phyloP scores from a whole-genome alignment of 1,284 basidiomycete genomes.

The Microbotryum saponariae region DNA sequence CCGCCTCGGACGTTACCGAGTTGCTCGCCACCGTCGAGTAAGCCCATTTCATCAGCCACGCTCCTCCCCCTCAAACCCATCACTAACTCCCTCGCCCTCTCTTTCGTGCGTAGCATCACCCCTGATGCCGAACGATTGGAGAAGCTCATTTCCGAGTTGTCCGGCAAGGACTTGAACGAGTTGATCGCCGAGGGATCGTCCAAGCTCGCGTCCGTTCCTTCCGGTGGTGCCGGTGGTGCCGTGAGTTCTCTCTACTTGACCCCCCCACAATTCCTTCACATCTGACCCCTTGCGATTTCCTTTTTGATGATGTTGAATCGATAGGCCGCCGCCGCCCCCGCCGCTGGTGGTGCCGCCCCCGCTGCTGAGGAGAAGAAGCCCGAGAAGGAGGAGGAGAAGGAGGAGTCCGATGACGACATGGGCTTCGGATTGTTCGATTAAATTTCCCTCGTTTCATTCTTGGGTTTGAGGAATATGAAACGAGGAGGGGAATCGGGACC shows the following conservation, averaged over 20 bases:
- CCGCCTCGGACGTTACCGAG: constrained; percentile 80
- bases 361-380: constrained; percentile 63
- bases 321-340: constrained; percentile 51
- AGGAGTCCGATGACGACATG: constrained; percentile 50
- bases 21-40: constrained; percentile 70
- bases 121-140: constrained; percentile 74
- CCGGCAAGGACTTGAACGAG: constrained; percentile 83
- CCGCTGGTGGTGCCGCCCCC: constrained; percentile 57
- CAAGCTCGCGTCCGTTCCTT: constrained; percentile 84
- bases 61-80: background rate
- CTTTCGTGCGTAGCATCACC: constrained; percentile 57
- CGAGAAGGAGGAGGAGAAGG: constrained; percentile 68
- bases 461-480: no score
- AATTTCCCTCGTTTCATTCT: no score
- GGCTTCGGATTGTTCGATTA: constrained; percentile 92
- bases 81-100: background rate
- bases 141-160: constrained; percentile 83
- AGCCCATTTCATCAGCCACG: constrained; percentile 6
- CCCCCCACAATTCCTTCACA: no score
- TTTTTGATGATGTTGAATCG: no score
- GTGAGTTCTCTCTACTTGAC: no score
- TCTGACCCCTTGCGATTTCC: no score
- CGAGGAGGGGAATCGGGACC: no score
- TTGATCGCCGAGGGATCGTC: constrained; percentile 85
- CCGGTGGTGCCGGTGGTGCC: constrained; percentile 41